Evolutionary conservation across 495 filamentous ascomycete species (phyloP).

Genomic region (Hypoxylon fuscum): DNA sequence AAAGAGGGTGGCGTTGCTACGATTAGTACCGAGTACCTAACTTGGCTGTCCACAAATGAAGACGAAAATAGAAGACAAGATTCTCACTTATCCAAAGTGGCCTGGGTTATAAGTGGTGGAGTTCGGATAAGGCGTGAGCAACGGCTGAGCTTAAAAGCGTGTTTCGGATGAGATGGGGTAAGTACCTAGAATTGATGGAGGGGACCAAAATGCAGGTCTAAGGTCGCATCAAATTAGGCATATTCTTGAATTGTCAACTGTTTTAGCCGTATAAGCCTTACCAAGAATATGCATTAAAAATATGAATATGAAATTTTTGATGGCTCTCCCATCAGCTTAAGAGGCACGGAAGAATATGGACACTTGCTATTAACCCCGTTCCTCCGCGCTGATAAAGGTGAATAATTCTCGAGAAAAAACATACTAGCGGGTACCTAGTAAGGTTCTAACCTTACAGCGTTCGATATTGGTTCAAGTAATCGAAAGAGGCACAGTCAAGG

Average conservation of each 20-base stretch:
- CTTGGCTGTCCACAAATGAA: conserved; percentile 27
- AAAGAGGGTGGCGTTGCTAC: conserved; percentile 23
- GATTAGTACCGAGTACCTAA: conserved; percentile 6
- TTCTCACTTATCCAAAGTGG: conserved; percentile 16
- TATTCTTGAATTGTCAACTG: conserved; percentile 22
- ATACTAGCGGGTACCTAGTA: conserved; percentile 8
- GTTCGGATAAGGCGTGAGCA: conserved; percentile 35
- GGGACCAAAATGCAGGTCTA: conserved; percentile 23
- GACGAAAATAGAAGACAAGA: conserved; percentile 37
- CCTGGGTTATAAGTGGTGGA: conserved; percentile 19
- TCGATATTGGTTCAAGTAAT: conserved; percentile 28
- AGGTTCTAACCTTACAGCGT: conserved; percentile 18
- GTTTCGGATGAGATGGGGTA: conserved; percentile 35
- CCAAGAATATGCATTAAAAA: conserved; percentile 20
- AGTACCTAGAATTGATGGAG: conserved; percentile 22
- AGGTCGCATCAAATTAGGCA: conserved; percentile 28
- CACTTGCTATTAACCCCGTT: conserved; percentile 10
- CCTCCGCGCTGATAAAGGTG: conserved; percentile 23
- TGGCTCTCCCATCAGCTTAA: conserved; percentile 11
- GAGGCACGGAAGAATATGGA: conserved; percentile 24
- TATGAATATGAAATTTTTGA: conserved; percentile 7
- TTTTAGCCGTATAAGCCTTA: conserved; percentile 21
- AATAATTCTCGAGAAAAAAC: conserved; percentile 18
- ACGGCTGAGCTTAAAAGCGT: conserved; percentile 27
- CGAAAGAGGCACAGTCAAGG: conserved; percentile 20